A percentile compares a stretch with the other conserved stretches of the same genome.
phyloP scores from a whole-genome alignment of 2,329 filamentous ascomycete species.

The Penicillium brasilianum region DNA sequence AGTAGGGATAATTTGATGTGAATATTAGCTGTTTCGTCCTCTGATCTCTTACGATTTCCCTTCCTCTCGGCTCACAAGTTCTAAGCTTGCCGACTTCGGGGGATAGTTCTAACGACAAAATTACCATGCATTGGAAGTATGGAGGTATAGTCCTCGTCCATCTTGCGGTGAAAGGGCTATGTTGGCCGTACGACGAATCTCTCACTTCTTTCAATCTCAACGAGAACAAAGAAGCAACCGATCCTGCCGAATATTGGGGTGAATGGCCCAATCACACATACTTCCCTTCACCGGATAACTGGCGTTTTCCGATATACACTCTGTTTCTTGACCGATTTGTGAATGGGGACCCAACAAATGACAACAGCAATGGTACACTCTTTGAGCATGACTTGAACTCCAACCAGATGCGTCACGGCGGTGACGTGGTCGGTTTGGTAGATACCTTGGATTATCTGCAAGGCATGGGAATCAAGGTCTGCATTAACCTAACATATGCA shows the following conservation, averaged over 20 bases:
- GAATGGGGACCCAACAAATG: conserved; percentile 68
- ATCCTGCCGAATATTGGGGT: conserved; percentile 64
- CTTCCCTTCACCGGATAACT: conserved; percentile 62
- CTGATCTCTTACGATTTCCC: neutral
- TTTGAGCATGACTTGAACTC: conserved; percentile 66
- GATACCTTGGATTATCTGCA: conserved; percentile 68
- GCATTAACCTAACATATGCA: neutral
- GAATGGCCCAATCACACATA: conserved; percentile 61
- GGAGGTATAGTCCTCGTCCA: conserved; percentile 34
- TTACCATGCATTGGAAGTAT: conserved; percentile 41
- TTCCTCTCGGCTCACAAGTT: too few species aligned
- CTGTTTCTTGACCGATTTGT: conserved; percentile 68
- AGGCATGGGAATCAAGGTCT: conserved; percentile 67
- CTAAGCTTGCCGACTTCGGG: neutral
- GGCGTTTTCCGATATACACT: conserved; percentile 70
- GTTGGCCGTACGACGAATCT: conserved; percentile 56
- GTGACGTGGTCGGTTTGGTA: conserved; percentile 62
- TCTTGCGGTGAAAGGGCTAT: conserved; percentile 32
- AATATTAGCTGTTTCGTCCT: neutral
- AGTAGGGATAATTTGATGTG: neutral
- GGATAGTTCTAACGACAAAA: neutral
- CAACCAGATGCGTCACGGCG: conserved; percentile 68
- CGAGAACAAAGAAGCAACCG: conserved; percentile 59
- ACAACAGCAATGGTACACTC: conserved; percentile 64
- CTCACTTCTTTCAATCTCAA: conserved; percentile 65